Base-by-base conservation (phyloP, 2,329 filamentous ascomycete genomes). In the Calonectria pseudoturangicola region DNA sequence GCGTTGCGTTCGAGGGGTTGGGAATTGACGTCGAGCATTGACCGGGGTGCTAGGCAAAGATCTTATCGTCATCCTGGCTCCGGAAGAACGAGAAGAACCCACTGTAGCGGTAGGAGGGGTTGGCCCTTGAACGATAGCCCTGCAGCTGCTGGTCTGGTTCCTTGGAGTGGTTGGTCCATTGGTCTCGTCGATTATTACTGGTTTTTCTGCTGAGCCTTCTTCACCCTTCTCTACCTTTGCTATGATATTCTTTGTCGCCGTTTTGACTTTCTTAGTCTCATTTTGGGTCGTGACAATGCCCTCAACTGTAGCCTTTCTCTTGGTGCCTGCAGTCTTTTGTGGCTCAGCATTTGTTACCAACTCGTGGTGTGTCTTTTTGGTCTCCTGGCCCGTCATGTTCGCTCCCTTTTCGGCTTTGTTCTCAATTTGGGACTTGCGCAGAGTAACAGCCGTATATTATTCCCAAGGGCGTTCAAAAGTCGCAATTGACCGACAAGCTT, bases 401-500 rank as follows among this genome's bases (percentile, higher is more conserved):
- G 89, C 92, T 72, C 91, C 87, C 74, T 88, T 91, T 83, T 89
- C 92, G 81, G 92, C 79, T 56, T 88, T 86, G 2, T 78, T 75
- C 81, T 93, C 28, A 92, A 71, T 66, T 85, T 86, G 58, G 79
- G 73, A 18, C 92, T 84, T 60, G 86, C 80, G 0, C 79, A 58
- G 0, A 91, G 91, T 5, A 92, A 86, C 0, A 82, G 80, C 8
- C 93, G 79, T 2, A 81, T 83, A 1, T 85, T 86, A 3, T 80
- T 81, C 41, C 87, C 88, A 71, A 92, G 78, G 8, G 90, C 90
- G 74, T 91, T 88, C n/a, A 89, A 85, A 18, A 93, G 82, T 2
- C 90, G 84, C 83, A 91, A 87, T 68, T 90, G 89, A 13, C 90
- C 90, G 0, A 87, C 86, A 27, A 88, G 86, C 81, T 92, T 92